phyloP scores from a whole-genome alignment of 2,329 filamentous ascomycete genomes.

The Plenodomus lindquistii region DNA sequence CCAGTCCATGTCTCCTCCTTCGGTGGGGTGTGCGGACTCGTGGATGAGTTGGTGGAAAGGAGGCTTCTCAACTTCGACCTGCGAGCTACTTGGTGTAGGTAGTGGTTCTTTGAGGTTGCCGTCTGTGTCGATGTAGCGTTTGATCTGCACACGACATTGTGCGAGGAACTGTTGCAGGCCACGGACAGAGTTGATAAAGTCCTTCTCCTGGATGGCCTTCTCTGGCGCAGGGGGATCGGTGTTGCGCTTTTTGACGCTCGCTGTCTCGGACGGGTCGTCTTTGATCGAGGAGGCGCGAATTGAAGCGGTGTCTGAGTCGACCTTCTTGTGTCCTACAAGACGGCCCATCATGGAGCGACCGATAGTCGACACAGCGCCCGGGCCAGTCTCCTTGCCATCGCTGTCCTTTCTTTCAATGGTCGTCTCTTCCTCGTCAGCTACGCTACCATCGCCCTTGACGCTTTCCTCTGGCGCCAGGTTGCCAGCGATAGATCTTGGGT shows the following conservation, averaged over 20 bases:
- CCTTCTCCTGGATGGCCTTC: slow-evolving; percentile 69
- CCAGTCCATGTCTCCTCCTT: slow-evolving; percentile 55
- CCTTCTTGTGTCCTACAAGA: slow-evolving; percentile 51
- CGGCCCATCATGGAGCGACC: slow-evolving; percentile 53
- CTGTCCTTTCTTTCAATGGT: slow-evolving; percentile 23
- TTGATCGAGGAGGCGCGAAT: slow-evolving; percentile 60
- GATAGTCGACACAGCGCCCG: slow-evolving; percentile 31
- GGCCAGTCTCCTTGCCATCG: slow-evolving; percentile 30
- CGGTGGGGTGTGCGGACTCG: slow-evolving; percentile 23
- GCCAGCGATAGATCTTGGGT: slow-evolving; percentile 81
- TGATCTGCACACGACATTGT: slow-evolving; percentile 72
- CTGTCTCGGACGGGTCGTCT: slow-evolving; percentile 60
- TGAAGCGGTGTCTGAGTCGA: slow-evolving; percentile 58
- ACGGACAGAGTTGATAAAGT: slow-evolving; percentile 77
- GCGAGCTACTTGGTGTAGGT: slow-evolving; percentile 48
- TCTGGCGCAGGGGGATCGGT: slow-evolving; percentile 55
- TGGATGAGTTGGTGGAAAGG: slow-evolving; percentile 51
- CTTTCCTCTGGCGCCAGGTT: slow-evolving; percentile 68
- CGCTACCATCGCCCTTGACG: slow-evolving; percentile 51
- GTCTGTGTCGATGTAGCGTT: slow-evolving; percentile 63
- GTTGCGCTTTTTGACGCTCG: slow-evolving; percentile 54
- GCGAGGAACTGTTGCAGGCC: slow-evolving; percentile 88
- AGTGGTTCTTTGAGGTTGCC: slow-evolving; percentile 63
- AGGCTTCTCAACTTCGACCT: slow-evolving; percentile 44
- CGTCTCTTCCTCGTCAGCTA: slow-evolving; percentile 31